These are phyloP conservation scores for Angomonas ambiguus DNA, from an alignment of 208 protist genomes.

Conservation along the genomic window DNA sequence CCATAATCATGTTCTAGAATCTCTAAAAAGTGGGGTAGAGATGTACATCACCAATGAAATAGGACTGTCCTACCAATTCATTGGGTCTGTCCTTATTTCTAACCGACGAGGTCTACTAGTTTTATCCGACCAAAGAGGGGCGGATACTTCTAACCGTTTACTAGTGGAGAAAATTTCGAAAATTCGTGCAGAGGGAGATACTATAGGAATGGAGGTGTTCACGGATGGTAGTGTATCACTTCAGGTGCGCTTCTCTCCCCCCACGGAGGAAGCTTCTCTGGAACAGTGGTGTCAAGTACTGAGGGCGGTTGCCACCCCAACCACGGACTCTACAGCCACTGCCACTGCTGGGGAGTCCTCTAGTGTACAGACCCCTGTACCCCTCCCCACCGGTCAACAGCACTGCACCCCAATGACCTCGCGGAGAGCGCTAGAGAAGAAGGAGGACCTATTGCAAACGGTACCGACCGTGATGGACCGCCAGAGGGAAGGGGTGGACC, in stretches of 20 bases:
- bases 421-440: not conserved
- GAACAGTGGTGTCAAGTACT: not conserved
- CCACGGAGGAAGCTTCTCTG: not conserved
- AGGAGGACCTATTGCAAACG: not conserved
- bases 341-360: no score
- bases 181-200: not conserved
- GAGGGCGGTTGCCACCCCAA: not conserved
- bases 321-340: not conserved
- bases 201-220: not conserved
- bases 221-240: not conserved
- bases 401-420: not conserved
- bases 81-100: not conserved
- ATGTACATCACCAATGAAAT: not conserved
- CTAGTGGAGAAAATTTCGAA: not conserved
- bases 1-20: not conserved
- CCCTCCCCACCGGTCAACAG: not conserved
- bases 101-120: not conserved
- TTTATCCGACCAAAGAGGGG: not conserved
- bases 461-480: not conserved
- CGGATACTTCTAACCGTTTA: not conserved
- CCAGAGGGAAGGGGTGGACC: not conserved
- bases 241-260: not conserved
- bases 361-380: not conserved
- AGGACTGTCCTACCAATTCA: not conserved
- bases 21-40: not conserved